These are phyloP conservation scores for Fusarium dimerum DNA, from an alignment of 2,329 filamentous ascomycete species.

Conservation along the genomic window DNA sequence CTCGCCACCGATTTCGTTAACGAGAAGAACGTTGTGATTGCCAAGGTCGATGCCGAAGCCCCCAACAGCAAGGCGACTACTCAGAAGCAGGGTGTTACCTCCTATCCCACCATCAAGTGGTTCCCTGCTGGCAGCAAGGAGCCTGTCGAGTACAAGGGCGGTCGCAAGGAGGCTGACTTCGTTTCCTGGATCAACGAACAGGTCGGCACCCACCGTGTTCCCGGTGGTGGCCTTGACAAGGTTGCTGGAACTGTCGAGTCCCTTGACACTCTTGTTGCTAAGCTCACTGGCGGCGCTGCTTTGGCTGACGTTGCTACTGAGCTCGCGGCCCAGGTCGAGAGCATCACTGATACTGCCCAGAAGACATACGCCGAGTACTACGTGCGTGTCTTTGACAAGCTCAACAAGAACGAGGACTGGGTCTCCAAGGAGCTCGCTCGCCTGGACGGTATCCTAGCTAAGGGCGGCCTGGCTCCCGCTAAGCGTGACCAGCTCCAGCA, in stretches of 20 bases:
- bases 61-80: conserved; percentile 80
- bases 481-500: conserved; percentile 87
- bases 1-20: conserved; percentile 78
- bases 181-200: conserved; percentile 85
- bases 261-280: conserved; percentile 74
- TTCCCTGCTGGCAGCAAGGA: conserved; percentile 84
- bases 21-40: conserved; percentile 80
- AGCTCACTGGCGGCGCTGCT: conserved; percentile 66
- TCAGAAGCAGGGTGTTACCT: conserved; percentile 73
- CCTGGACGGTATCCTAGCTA: conserved; percentile 76
- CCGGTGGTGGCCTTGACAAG: conserved; percentile 77
- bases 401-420: conserved; percentile 74
- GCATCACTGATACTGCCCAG: conserved; percentile 61
- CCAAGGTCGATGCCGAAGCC: conserved; percentile 93
- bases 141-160: conserved; percentile 70
- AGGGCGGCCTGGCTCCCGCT: conserved; percentile 79
- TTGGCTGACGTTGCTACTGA: conserved; percentile 68
- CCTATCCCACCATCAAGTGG: conserved; percentile 97
- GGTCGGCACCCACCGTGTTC: conserved; percentile 80
- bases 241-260: conserved; percentile 79
- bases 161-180: conserved; percentile 74
- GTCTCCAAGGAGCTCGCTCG: conserved; percentile 83
- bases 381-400: conserved; percentile 85
- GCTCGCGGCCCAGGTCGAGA: conserved; percentile 69
- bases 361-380: conserved; percentile 93